Base-by-base conservation (phyloP, 23 red algal genomes). In the Gracilaria domingensis region DNA sequence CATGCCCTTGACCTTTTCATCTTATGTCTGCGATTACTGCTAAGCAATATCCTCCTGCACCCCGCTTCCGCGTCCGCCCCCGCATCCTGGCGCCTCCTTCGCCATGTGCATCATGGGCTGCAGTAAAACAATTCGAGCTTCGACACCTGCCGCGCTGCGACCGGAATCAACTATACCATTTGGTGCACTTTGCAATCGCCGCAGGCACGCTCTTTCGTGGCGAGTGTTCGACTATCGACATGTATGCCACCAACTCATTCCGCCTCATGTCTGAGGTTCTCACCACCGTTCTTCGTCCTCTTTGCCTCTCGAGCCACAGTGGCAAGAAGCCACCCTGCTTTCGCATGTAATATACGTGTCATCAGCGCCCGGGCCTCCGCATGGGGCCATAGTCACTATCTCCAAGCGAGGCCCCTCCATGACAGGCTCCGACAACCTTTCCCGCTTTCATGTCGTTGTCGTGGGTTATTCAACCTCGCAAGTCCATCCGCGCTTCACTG, bases 31-130 rank as follows among this genome's bases (percentile, higher is more conserved):
- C n/a, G n/a, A n/a, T n/a, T n/a, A n/a, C n/a, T n/a, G n/a, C n/a
- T n/a, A n/a, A n/a, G n/a, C n/a, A n/a, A n/a, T n/a, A n/a, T n/a
- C n/a, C 8, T 25, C 8, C 36, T 16, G 1, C n/a, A 35, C 1
- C 14, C 37, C 36, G 13, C 66, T 26, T 8, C 25, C n/a, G 30
- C 69, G 37, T 14, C 39, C n/a, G 28, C 69, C 0, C 35, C 30
- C 13, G 28, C 16, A 35, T 14, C 16, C 60, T 3, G 1, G 26
- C 39, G 35, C 14, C 69, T 23, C 66, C 39, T 4, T 30, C 69
- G 39, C 36, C 35, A 75, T 75, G 69, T 75, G 69, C 69, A 75
- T 45, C 37, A 35, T 75, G n/a, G 42, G 69, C 69, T 75, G 69
- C 69, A 75, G 69, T 36, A 35, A 75, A 40, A 36, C 69, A 75